Base-by-base conservation (phyloP, 169 alveolate genomes). In the Eimeria acervulina region DNA sequence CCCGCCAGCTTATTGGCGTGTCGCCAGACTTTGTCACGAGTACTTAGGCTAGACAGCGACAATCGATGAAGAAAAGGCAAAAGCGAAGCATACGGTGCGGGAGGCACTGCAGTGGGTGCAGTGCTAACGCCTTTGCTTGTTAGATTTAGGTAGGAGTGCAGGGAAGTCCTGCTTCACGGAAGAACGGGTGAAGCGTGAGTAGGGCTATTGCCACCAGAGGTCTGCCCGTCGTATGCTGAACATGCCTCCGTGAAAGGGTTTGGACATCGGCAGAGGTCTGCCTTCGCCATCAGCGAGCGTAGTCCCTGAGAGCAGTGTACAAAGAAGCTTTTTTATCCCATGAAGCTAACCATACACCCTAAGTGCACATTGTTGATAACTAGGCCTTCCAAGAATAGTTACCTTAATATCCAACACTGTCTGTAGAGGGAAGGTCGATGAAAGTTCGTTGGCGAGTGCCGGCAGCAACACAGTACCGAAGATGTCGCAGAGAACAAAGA, bases 401-500 rank as follows among this genome's bases (percentile, higher is more conserved):
- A 84, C 93, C 52, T 52, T 80, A 59, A 59, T 31, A 33, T 6
- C 61, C 38, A 85, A 68, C n/a, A 2, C 61, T 21, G 78, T 51
- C 38, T 38, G 81, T 17, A 44, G 38, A 21, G 93, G 80, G 13
- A 85, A 33, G 13, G 78, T 33, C 40, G 59, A n/a, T 59, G 93
- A 31, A 55, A 85, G 40, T 15, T 85, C 81, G 63, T 68, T 85
- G 8, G 78, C 74, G 59, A 85, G 44, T 42, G 61, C 44, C 23
- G 93, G 78, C 31, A 85, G 52, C 78, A 85, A 21, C 52, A 85
- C 78, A 68, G 55, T 17, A 21, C 61, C 93, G 66, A 85, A 85
- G 78, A 85, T 85, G 44, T 85, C 93, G 55, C 93, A 85, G 80
- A 85, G 55, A 21, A 85, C 93, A 59, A 85, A 85, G 36, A 85